phyloP scores from a whole-genome alignment of 768 basidiomycete genomes.

The Clitopilus passeckerianus region DNA sequence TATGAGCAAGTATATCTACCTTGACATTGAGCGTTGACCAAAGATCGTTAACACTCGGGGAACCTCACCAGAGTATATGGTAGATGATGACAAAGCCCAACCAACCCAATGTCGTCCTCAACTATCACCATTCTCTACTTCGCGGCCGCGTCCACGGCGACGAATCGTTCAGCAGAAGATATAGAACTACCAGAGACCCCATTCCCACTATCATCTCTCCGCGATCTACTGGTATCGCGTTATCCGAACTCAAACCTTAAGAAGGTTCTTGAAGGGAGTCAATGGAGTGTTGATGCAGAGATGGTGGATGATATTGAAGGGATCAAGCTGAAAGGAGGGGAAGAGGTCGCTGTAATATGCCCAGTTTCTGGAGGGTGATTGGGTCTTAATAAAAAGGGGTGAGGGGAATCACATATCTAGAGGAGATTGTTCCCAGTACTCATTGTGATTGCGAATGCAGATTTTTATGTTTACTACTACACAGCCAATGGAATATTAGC shows the following conservation, averaged over 20 bases:
- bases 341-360: conserved; percentile 77
- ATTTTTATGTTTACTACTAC: no score
- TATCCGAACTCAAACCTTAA: conserved; percentile 48
- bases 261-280: conserved; percentile 52
- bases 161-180: conserved; percentile 49
- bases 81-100: not conserved
- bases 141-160: conserved; percentile 65
- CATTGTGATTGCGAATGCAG: no score
- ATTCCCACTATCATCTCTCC: conserved; percentile 48
- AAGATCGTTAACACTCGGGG: no score
- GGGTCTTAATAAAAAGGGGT: not conserved
- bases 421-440: no score
- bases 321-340: conserved; percentile 55
- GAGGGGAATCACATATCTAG: no score
- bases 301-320: conserved; percentile 62
- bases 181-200: conserved; percentile 42
- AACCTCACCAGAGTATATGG: no score
- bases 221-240: conserved; percentile 43
- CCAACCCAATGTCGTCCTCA: not conserved
- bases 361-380: conserved; percentile 75
- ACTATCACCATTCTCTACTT: conserved; percentile 49
- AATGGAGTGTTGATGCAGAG: conserved; percentile 79
- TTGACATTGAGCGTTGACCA: no score
- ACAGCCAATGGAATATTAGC: no score
- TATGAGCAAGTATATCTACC: no score